Evolutionary conservation across 2,329 filamentous ascomycete species (phyloP), one percentile per base, ranked within the genome.

Genomic region (Monilinia vaccinii-corymbosi): DNA sequence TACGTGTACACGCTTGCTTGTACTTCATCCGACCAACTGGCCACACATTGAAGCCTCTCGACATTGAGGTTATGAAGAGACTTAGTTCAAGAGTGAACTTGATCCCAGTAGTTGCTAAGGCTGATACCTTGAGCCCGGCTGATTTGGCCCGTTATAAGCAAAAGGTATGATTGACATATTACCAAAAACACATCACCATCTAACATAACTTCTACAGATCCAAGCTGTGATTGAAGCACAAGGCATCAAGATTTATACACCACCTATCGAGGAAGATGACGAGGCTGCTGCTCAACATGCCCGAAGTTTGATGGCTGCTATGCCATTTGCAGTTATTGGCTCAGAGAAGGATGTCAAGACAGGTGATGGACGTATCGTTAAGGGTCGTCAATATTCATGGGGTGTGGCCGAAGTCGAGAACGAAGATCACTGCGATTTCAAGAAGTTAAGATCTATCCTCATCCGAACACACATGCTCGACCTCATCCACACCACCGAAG

Each of bases 21-120:
- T 99, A 99, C 85, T 99, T 99, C 79, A 97, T 99, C 76, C 87
- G 95, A 74, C 94, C 94, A 61, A 99, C 94, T 60, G 95, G 94
- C 73, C 94, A 99, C 82, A 97, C 93, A 69, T 79, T 99, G 71
- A 99, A 99, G 86, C 94, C 94, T 62, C 83, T 99, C 65, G 94
- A 99, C 75, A 99, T 99, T 71, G 94, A 99, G 81, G 94, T 99
- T 64, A 99, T 99, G 94, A 99, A 97, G 86, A 88, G 94, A 73
- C 84, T 99, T 66, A 96, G 91, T 82, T 94, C 94, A 62, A 89
- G 94, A 73, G 94, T 99, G 76, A 99, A 99, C 80, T 78, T 99
- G 74, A 99, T 99, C 67, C 94, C 94, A 66, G 94, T 99, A 70
- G 89, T 99, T 72, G 94, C 95, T 73, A 99, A 99, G 85, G 94